phyloP scores from a whole-genome alignment of 495 filamentous ascomycete genomes.

The Chaetomidium leptoderma region DNA sequence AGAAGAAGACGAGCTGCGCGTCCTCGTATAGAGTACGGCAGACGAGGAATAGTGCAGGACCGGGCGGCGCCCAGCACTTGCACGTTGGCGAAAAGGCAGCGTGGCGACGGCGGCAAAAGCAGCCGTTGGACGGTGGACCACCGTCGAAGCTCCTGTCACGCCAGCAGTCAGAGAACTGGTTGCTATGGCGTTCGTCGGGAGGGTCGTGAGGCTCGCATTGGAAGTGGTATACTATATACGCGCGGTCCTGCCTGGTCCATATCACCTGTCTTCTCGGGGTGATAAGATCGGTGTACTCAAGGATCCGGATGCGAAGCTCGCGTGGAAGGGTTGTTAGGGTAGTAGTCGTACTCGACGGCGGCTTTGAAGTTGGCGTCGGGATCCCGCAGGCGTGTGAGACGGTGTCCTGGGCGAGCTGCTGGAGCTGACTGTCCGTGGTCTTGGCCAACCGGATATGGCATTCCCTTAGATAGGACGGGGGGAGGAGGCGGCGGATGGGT shows the following conservation, averaged over 20 bases:
- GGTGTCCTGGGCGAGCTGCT: too few relatives aligned
- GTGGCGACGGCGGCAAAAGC: background rate
- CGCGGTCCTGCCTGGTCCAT: background rate
- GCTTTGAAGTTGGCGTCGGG: too few relatives aligned
- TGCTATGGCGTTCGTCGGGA: too few relatives aligned
- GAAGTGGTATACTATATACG: background rate
- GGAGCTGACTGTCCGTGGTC: too few relatives aligned
- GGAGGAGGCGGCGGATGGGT: too few relatives aligned
- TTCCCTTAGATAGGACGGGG: too few relatives aligned
- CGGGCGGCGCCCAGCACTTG: background rate
- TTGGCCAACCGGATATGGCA: too few relatives aligned
- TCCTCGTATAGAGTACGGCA: background rate
- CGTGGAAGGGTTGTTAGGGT: background rate
- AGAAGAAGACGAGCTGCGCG: background rate
- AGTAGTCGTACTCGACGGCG: too few relatives aligned
- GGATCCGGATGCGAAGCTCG: background rate
- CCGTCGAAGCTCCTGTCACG: background rate
- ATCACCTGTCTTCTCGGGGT: background rate
- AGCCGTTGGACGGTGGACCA: background rate
- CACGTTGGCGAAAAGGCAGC: background rate
- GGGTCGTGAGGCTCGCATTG: background rate
- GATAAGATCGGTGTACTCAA: background rate
- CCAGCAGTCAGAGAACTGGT: background rate
- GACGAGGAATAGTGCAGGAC: background rate
- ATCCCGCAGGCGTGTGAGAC: too few relatives aligned